Evolutionary conservation across 2,329 filamentous ascomycete genomes (phyloP).

Genomic region (Berkeleyomyces rouxiae): DNA sequence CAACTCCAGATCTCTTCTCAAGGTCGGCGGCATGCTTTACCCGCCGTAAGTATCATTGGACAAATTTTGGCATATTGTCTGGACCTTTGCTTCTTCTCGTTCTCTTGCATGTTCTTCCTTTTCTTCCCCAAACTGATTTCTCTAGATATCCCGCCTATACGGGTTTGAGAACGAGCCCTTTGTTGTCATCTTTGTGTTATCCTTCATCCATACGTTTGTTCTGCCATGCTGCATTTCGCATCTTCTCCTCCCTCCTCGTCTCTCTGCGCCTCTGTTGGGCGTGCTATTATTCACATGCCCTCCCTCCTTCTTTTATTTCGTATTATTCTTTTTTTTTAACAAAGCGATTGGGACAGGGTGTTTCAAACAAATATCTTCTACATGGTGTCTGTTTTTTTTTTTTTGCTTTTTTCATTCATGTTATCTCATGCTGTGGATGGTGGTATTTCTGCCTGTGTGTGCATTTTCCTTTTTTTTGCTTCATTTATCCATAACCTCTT

Average conservation of each 20-base stretch:
- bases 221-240: neutral
- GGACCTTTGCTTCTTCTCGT: slow-evolving; percentile 1
- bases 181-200: neutral
- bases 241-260: neutral
- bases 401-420: neutral
- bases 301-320: neutral
- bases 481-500: too few relatives aligned
- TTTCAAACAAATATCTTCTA: neutral
- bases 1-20: too few relatives aligned
- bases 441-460: too few relatives aligned
- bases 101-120: neutral
- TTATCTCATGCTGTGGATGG: neutral
- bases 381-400: neutral
- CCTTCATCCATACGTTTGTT: neutral
- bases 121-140: slow-evolving; percentile 2
- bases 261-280: neutral
- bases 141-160: neutral
- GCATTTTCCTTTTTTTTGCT: too few relatives aligned
- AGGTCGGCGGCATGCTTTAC: neutral
- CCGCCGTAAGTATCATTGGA: neutral
- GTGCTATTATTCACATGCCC: neutral
- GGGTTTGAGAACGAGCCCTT: neutral
- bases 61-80: neutral
- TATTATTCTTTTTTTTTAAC: neutral
- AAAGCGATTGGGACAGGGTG: slow-evolving; percentile 6